A percentile compares a stretch with the other conserved stretches of the same genome.
phyloP scores from a whole-genome alignment of 768 basidiomycete genomes.

The Crepidotus variabilis region DNA sequence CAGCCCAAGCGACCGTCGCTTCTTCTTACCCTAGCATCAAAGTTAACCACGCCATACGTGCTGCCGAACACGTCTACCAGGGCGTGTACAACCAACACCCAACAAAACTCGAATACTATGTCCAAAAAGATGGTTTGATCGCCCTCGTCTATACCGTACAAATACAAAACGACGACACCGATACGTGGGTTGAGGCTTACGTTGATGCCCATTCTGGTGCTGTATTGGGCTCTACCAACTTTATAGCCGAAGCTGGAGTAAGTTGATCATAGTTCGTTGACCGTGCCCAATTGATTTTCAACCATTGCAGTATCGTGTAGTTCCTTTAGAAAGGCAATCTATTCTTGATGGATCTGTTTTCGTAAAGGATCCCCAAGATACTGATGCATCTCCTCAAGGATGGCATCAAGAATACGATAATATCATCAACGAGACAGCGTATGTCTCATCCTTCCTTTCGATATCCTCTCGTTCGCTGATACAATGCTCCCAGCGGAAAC shows the following conservation, averaged over 20 bases:
- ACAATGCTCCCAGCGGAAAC: constrained; percentile 14
- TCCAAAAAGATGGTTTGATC: not conserved
- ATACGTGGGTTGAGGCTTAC: not conserved
- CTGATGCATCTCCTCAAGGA: too few species aligned
- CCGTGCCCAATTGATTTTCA: not conserved
- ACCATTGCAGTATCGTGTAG: not conserved
- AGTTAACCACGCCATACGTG: constrained; percentile 29
- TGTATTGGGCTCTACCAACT: not conserved
- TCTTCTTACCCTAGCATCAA: constrained; percentile 33
- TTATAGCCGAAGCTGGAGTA: not conserved
- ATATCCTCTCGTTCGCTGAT: not conserved
- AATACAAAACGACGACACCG: not conserved
- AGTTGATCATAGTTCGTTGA: not conserved
- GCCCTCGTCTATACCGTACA: not conserved
- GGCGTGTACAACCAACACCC: not conserved
- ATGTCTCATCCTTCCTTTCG: not conserved
- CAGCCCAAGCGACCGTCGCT: constrained; percentile 20
- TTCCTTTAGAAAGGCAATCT: not conserved
- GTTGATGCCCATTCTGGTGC: not conserved
- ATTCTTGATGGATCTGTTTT: too few species aligned
- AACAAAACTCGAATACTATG: not conserved
- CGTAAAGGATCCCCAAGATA: too few species aligned
- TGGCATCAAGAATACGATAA: not conserved
- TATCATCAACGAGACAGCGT: not conserved
- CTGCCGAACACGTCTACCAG: constrained; percentile 13